These are phyloP conservation scores for Diplosphaera chodatii DNA, from an alignment of 139 green algal species.

Conservation along the genomic window DNA sequence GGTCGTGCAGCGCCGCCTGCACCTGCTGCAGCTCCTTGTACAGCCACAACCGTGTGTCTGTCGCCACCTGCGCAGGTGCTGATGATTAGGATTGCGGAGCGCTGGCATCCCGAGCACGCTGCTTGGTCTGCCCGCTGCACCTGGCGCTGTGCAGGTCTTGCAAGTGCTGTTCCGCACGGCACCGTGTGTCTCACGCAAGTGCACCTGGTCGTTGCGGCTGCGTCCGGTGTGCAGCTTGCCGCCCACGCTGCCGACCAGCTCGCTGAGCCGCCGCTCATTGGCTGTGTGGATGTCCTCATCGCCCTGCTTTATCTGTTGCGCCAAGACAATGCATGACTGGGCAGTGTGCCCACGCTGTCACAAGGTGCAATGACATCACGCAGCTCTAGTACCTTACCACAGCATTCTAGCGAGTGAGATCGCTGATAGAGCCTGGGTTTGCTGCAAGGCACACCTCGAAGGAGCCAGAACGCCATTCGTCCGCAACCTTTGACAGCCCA, in stretches of 20 bases:
- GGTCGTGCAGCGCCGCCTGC: conserved; percentile 57
- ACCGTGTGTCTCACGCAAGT: background rate
- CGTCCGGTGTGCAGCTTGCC: conserved; percentile 98
- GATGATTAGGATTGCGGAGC: too few relatives aligned
- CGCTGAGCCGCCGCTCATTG: conserved; percentile 88
- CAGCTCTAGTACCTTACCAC: too few relatives aligned
- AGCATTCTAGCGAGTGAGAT: too few relatives aligned
- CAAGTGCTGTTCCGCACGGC: too few relatives aligned
- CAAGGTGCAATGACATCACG: too few relatives aligned
- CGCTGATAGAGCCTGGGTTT: too few relatives aligned
- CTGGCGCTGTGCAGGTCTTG: too few relatives aligned
- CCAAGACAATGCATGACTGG: too few relatives aligned
- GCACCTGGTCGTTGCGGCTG: conserved; percentile 92
- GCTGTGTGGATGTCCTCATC: conserved; percentile 99
- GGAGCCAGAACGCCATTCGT: conserved; percentile 67
- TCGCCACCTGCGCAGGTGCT: conserved; percentile 68
- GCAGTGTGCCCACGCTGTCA: too few relatives aligned
- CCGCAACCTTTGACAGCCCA: conserved; percentile 65
- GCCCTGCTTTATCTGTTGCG: conserved; percentile 50
- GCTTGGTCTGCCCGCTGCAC: too few relatives aligned
- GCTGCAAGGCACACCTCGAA: too few relatives aligned
- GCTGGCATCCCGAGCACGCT: too few relatives aligned
- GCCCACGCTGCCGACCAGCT: conserved; percentile 81
- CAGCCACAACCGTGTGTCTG: conserved; percentile 95
- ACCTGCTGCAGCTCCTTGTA: conserved; percentile 62